Base-by-base conservation (phyloP, 306 rosid species). In the Alnus rubra region DNA sequence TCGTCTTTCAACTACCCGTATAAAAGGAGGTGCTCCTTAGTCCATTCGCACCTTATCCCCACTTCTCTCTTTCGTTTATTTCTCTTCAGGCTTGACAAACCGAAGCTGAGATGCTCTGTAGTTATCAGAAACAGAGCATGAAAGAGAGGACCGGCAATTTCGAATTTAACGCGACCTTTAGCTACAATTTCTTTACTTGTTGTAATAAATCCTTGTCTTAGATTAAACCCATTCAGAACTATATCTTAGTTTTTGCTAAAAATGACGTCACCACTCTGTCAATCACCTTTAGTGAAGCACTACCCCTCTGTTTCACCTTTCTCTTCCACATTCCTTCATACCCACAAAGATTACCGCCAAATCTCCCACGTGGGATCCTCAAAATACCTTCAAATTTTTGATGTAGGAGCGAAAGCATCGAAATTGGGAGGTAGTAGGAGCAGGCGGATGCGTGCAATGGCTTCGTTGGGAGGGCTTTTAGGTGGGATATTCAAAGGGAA, bases 401-500 rank as follows among this genome's bases (percentile, higher is more conserved):
- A 76, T 74, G 58, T 82, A 45, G 56, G 80, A 49, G 31, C 82
- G 54, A 78, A 73, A 80, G 15, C 92, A 14, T 76, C 82, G 14
- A 84, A 79, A 19, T 23, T 54, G 56, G 78, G 50, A 30, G 47
- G 50, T 64, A 42, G 51, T 31, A 39, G 53, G 16, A 70, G 62
- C 65, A 85, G 82, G 69, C 84, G 69, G 33, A 45, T 69, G 51
- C 79, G 60, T 44, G 80, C 86, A n/a, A 84, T 69, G 16, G 97
- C 94, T 23, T 89, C 98, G 15, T 84, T 95, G 31, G 98, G 99
- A 72, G 99, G 99, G 4, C 83, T 95, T 30, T 79, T 95, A 1
- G 89, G 99, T 54, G 94, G 98, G 12, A 87, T 95, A 54, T 95
- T 95, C 79, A 90, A 88, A 77, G 96, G 98, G 9, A 69, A 84